These are phyloP conservation scores for Fusarium algeriense DNA, from an alignment of 2,329 filamentous ascomycete genomes.

Conservation along the genomic window DNA sequence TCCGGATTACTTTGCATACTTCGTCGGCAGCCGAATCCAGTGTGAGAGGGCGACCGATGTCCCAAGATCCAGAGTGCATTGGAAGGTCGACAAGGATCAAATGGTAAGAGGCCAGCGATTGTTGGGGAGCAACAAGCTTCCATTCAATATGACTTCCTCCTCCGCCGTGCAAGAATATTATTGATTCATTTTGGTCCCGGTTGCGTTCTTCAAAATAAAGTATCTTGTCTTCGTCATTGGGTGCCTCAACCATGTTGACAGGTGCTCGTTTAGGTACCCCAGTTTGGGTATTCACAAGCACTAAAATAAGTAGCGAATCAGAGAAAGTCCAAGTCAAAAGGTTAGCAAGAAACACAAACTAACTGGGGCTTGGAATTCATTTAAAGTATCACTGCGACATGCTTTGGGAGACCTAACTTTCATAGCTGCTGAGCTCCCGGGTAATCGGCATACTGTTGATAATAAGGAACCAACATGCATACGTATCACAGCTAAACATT, in stretches of 20 bases:
- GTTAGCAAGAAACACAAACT: neutral
- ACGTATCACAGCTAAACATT: neutral
- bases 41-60: neutral
- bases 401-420: neutral
- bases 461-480: slow-evolving; percentile 2
- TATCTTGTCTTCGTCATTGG: neutral
- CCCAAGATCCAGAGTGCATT: slow-evolving; percentile 24
- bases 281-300: no score
- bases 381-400: neutral
- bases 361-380: neutral
- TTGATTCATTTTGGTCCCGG: neutral
- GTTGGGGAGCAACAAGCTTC: slow-evolving; percentile 10
- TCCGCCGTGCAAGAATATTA: slow-evolving; percentile 14
- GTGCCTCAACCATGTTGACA: neutral
- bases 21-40: slow-evolving; percentile 11
- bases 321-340: rapidly evolving
- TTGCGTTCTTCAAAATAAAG: slow-evolving; percentile 6
- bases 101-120: slow-evolving; percentile 8
- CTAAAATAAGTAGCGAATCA: neutral
- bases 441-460: neutral
- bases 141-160: slow-evolving; percentile 24
- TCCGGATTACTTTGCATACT: slow-evolving; percentile 51
- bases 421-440: neutral
- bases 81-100: slow-evolving; percentile 27
- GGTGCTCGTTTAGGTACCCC: neutral